Evolutionary conservation across 1,139 yeast genomes (phyloP).

Genomic region (Debaryomycetaceae sp.): DNA sequence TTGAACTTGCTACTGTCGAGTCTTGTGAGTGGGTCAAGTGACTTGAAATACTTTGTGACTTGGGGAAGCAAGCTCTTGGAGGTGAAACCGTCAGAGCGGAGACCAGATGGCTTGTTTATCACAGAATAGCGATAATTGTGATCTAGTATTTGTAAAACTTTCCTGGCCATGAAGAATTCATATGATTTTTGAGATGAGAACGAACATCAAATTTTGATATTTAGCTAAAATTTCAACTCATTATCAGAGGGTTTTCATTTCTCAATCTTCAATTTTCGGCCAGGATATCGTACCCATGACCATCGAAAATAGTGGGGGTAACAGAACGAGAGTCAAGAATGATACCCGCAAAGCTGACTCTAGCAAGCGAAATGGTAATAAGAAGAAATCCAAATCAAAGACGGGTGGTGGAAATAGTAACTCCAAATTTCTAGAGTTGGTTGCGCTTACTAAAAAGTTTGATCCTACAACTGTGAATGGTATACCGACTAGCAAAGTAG

Average conservation of each 20-base stretch:
- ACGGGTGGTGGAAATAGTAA: constrained; percentile 7
- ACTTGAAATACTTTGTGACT: constrained; percentile 11
- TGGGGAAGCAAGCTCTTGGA: constrained; percentile 13
- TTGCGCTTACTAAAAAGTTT: constrained; percentile 24
- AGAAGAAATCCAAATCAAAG: neutral
- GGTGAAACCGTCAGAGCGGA: constrained; percentile 14
- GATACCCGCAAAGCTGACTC: neutral
- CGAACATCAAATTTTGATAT: neutral
- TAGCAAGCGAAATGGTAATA: neutral
- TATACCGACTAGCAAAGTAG: constrained; percentile 9
- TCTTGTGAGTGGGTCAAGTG: constrained; percentile 8
- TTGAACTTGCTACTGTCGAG: constrained; percentile 12
- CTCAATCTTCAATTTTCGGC: too few relatives aligned
- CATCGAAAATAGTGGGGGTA: neutral
- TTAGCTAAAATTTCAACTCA: neutral
- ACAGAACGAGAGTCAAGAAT: neutral
- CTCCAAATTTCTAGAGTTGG: constrained; percentile 8
- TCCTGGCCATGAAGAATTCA: neutral
- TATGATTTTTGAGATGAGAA: neutral
- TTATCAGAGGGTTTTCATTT: too few relatives aligned
- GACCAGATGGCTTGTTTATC: constrained; percentile 21
- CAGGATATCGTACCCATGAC: neutral
- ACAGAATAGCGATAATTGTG: constrained; percentile 16
- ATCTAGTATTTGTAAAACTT: constrained; percentile 10
- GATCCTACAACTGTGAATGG: constrained; percentile 38